Evolutionary conservation across 2,329 filamentous ascomycete genomes (phyloP), one percentile per base, ranked within the genome.

Genomic region (Aureobasidium sp.): DNA sequence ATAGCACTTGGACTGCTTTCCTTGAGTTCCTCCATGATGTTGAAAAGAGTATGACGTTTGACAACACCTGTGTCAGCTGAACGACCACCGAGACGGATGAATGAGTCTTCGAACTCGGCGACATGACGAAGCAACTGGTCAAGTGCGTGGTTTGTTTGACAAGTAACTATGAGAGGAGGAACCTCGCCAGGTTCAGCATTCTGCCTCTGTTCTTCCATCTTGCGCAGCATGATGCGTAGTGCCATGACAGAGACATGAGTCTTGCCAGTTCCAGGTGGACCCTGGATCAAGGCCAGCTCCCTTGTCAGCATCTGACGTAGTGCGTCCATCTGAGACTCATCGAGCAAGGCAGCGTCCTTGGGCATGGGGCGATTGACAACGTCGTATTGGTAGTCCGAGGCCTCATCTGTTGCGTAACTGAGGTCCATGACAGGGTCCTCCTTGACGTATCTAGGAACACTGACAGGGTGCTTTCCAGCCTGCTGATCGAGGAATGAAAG

Each of bases 101-200:
- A 85, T 1, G 83, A 79, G 0, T 74, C 71, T 65, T 87, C 85
- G 65, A 87, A 87, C 6, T 75, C 69, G 1, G 84, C 77, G 17
- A 90, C 78, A 59, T 86, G 83, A 0, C 76, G 74, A 0, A 96
- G 76, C 0, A 96, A 77, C 69, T 96, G 91, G 66, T 96, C 91
- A 0, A 96, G 75, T 0, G 91, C 91, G 71, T 96, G 90, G 62
- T 96, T 96, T 0, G 91, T 96, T 67, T 96, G 90, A 8, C 90
- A 90, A 0, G 90, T 82, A 3, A 96, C 78, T 21, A 96, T 79
- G 31, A 96, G 85, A 0, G 89, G 89, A 9, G 85, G 80, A 11
- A 59, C 17, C 61, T 86, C 83, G 0, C 73, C 76, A 1, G 69
- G 67, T 2, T 71, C 6, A 25, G 55, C 55, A 3, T 10, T 29